A percentile compares a stretch with the other conserved stretches of the same genome.
These are phyloP conservation scores for Chalciporus piperatus DNA, from an alignment of 768 basidiomycete species.

Conservation along the genomic window DNA sequence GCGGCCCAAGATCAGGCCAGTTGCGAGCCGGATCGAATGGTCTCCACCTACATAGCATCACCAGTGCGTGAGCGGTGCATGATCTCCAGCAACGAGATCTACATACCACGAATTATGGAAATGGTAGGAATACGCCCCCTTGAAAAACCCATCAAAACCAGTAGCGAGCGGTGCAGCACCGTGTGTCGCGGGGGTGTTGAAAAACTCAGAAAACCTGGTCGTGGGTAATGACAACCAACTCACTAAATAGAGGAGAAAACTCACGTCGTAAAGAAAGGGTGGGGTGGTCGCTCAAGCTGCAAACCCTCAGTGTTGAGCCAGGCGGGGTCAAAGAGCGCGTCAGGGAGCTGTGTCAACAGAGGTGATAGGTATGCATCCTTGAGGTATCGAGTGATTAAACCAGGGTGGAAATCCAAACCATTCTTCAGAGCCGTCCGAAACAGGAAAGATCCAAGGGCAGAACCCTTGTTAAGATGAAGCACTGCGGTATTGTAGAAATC, in stretches of 20 bases:
- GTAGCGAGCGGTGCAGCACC: conserved; percentile 79
- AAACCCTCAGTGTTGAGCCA: conserved; percentile 92
- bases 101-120: conserved; percentile 89
- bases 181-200: conserved; percentile 65
- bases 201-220: conserved; percentile 76
- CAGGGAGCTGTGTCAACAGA: conserved; percentile 76
- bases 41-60: conserved; percentile 68
- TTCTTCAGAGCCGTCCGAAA: conserved; percentile 93
- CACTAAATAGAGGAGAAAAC: conserved; percentile 15
- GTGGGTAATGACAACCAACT: background rate
- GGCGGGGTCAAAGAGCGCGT: conserved; percentile 91
- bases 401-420: conserved; percentile 91
- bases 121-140: conserved; percentile 90
- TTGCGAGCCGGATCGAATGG: conserved; percentile 86
- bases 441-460: conserved; percentile 84
- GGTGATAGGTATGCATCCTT: conserved; percentile 79
- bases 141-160: conserved; percentile 91
- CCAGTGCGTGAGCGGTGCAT: background rate
- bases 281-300: conserved; percentile 87
- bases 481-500: conserved; percentile 95
- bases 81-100: background rate
- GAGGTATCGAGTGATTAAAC: conserved; percentile 84
- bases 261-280: conserved; percentile 86
- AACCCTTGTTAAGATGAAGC: conserved; percentile 82
- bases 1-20: conserved; percentile 84